Evolutionary conservation across 192 early-diverging fungal species (phyloP), one percentile per base, ranked within the genome.

Genomic region (Coemansia sp.): DNA sequence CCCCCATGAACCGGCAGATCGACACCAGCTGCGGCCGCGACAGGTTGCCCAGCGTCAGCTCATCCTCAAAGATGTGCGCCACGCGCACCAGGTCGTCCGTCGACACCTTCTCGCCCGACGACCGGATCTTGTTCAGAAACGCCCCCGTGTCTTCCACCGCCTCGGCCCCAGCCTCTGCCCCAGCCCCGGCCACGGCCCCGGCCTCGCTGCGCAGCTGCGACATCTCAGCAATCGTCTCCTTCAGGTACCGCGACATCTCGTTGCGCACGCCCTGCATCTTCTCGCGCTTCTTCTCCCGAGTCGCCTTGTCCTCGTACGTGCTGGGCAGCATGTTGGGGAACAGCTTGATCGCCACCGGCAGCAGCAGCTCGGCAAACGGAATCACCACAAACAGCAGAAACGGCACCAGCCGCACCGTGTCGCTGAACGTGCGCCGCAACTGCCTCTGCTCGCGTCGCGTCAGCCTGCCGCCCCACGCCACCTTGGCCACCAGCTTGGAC

Each of bases 281-380:
- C 61, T 82, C 85, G 61, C 88, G 89, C 78, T 98, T 98, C 78
- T 98, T 92, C 55, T 98, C 95, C 70, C 90, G 78, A 5, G 54
- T 33, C 42, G 68, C 62, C 76, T 91, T 89, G 82, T 88, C 86
- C 69, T 95, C 93, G 78, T 94, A 98, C 4, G 95, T 98, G 50
- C 86, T 88, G 8, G 95, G 95, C 30, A 98, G 68, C 92, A 98
- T 95, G 60, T 93, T 90, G 18, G 95, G 95, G 85, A 96, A 98
- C 38, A 98, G 72, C 68, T 90, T 88, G 40, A 98, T 72, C 7
- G 90, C 82, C 25, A 98, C 81, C 9, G 95, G 95, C 30, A 98
- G 72, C 37, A 92, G 77, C n/a, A 98, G 80, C 77, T 98, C 95
- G 64, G 92, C 85, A 70, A 98, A 98, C 34, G 95, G 95, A 29